Base-by-base conservation (phyloP, 805 yeast genomes). In the Kodamaea laetipori region DNA sequence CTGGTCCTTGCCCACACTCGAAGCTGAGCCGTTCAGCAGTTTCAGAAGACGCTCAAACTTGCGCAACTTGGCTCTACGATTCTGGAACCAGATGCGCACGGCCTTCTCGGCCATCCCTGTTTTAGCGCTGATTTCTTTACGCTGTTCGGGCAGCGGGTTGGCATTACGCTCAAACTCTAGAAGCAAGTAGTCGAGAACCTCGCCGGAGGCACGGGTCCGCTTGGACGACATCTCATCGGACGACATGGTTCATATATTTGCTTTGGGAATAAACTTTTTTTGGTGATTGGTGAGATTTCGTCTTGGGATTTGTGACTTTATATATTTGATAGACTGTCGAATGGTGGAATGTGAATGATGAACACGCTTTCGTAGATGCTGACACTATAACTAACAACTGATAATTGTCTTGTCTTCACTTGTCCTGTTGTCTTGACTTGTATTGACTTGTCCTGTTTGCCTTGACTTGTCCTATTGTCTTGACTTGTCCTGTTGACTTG, bases 71-170 rank as follows among this genome's bases (percentile, higher is more conserved):
- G 94, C 94, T 49, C 97, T 69, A 54, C 90, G 71, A 60, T 89
- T 89, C 62, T 90, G 97, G 57, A 88, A 90, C 97, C 97, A 90
- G 33, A 90, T 90, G 43, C 96, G 74, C 2, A 90, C 96, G 10
- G 90, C 87, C 49, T 94, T 77, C 54, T 90, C 96, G 10, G 90
- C 79, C 86, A 89, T 83, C 13, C 84, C 86, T 1, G 95, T 86
- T 47, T 74, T 74, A 2, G 76, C 80, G 30, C 94, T 81, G 28
- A 90, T 80, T 23, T 73, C 76, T 55, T 82, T 82, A 31, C 97
- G 69, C 44, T 77, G 76, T 31, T 83, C 83, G 0, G 90, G 81
- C 23, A 80, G 72, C 0, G 97, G 97, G 52, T 84, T 86, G 23
- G 87, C 84, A 52, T 86, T 86, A 40, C 67, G 69, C 40, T 76